phyloP scores from a whole-genome alignment of 768 basidiomycete species.

The Amanita thiersii region DNA sequence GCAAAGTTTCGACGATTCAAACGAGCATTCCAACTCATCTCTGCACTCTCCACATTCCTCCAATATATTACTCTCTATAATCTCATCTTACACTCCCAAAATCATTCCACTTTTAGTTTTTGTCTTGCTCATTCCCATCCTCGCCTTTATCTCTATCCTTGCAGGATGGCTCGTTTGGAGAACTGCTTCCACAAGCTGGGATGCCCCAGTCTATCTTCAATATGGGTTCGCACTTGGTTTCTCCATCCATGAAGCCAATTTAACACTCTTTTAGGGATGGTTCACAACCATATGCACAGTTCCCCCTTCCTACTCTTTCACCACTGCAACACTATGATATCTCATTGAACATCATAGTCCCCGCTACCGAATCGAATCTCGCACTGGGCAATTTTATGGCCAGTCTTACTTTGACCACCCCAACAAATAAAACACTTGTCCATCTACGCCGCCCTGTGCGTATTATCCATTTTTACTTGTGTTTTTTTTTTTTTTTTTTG shows the following conservation, averaged over 20 bases:
- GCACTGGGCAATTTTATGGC: conserved; percentile 85
- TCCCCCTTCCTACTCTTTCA: conserved; percentile 41
- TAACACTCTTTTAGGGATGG: conserved; percentile 37
- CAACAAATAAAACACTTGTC: conserved; percentile 55
- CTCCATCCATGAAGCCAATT: conserved; percentile 3
- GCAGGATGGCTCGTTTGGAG: conserved; percentile 75
- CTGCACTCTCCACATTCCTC: conserved; percentile 7
- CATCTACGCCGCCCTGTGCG: conserved; percentile 60
- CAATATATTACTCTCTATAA: conserved; percentile 12
- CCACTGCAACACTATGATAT: conserved; percentile 69
- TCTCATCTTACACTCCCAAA: conserved; percentile 38
- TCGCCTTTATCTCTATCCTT: conserved; percentile 50
- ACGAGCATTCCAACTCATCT: no score
- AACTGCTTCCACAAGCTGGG: conserved; percentile 64
- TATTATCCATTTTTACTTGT: conserved; percentile 9
- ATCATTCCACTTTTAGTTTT: conserved; percentile 61
- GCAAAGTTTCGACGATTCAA: no score
- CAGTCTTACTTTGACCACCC: conserved; percentile 47
- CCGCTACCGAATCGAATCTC: conserved; percentile 57
- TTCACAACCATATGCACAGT: conserved; percentile 52
- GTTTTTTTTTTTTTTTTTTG: conserved; percentile 5
- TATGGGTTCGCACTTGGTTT: conserved; percentile 53
- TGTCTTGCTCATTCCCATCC: conserved; percentile 51
- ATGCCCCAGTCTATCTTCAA: conserved; percentile 60
- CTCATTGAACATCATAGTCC: conserved; percentile 56